Conservation (phyloP, 2,329 filamentous ascomycete genomes). For the Neonectria neomacrospora region DNA sequence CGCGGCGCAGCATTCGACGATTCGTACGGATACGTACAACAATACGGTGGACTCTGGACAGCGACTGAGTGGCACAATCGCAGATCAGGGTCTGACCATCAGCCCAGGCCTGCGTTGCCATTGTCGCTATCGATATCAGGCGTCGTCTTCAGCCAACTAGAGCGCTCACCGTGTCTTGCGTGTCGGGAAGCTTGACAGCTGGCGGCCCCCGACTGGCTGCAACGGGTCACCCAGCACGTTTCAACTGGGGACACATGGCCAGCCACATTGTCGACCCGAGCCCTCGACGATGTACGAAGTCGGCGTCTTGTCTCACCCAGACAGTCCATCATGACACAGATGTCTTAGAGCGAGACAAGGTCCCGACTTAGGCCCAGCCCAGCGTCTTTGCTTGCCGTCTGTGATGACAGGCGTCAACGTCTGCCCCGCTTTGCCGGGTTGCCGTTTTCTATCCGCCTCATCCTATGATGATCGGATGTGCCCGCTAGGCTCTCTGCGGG, state of each 20-base stretch:
- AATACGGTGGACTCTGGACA: not conserved
- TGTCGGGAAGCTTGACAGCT: constrained; percentile 46
- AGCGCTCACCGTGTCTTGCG: constrained; percentile 33
- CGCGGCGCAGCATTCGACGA: not conserved
- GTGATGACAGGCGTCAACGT: constrained; percentile 3
- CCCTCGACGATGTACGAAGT: constrained; percentile 27
- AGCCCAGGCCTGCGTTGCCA: constrained; percentile 28
- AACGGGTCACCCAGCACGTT: constrained; percentile 46
- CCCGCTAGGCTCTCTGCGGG: constrained; percentile 24
- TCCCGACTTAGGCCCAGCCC: constrained; percentile 28
- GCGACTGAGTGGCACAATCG: constrained; percentile 26
- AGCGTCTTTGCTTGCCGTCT: constrained; percentile 22
- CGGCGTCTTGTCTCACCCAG: constrained; percentile 38
- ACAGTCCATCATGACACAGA: constrained; percentile 29
- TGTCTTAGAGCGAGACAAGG: constrained; percentile 32
- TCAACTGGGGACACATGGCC: constrained; percentile 52
- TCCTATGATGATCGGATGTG: constrained; percentile 33
- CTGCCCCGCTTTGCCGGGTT: constrained; percentile 20
- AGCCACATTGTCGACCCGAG: constrained; percentile 45
- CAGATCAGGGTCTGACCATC: constrained; percentile 34
- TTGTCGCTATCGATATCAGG: constrained; percentile 35
- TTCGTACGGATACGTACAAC: not conserved
- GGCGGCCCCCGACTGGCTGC: constrained; percentile 47
- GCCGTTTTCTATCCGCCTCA: constrained; percentile 20
- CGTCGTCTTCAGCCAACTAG: constrained; percentile 31